phyloP scores from a whole-genome alignment of 495 filamentous ascomycete species.

The Aspergillus baeticus region DNA sequence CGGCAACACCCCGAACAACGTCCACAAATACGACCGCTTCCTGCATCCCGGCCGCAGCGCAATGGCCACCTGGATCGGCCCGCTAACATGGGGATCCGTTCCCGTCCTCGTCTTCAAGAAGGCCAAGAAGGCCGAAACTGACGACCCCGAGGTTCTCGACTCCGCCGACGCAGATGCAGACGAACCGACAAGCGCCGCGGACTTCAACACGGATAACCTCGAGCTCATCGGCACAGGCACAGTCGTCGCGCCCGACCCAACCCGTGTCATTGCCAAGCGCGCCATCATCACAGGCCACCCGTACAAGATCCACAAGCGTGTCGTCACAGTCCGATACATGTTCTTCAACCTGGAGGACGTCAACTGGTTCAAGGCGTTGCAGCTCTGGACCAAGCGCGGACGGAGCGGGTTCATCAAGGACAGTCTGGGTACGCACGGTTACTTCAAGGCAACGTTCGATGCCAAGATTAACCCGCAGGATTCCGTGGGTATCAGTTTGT shows the following conservation, averaged over 20 bases:
- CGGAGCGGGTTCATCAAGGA: conserved; percentile 90
- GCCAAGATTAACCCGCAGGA: conserved; percentile 93
- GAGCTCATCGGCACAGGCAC: conserved; percentile 84
- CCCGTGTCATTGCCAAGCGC: conserved; percentile 87
- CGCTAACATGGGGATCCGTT: conserved; percentile 88
- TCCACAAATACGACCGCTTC: conserved; percentile 94
- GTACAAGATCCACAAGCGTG: conserved; percentile 95
- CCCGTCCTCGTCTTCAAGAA: conserved; percentile 86
- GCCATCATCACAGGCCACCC: conserved; percentile 94
- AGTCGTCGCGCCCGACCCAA: conserved; percentile 71
- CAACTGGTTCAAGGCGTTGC: conserved; percentile 93
- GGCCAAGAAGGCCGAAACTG: conserved; percentile 33
- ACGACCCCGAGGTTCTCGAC: conserved; percentile 43
- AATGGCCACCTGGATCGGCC: conserved; percentile 87
- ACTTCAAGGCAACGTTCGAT: conserved; percentile 99
- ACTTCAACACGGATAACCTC: conserved; percentile 40
- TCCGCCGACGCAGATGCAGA: conserved; percentile 30
- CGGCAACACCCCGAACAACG: conserved; percentile 86
- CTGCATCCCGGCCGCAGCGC: conserved; percentile 87
- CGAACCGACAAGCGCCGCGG: conserved; percentile 3
- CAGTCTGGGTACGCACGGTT: conserved; percentile 91
- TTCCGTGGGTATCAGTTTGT: conserved; percentile 85
- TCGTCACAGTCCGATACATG: conserved; percentile 98
- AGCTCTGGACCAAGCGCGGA: conserved; percentile 89
- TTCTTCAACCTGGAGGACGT: conserved; percentile 97